Percentiles rank a stretch among this genome's conserved stretches.
Conservation (phyloP, 2,329 filamentous ascomycete genomes). For the Geosmithia morbida region DNA sequence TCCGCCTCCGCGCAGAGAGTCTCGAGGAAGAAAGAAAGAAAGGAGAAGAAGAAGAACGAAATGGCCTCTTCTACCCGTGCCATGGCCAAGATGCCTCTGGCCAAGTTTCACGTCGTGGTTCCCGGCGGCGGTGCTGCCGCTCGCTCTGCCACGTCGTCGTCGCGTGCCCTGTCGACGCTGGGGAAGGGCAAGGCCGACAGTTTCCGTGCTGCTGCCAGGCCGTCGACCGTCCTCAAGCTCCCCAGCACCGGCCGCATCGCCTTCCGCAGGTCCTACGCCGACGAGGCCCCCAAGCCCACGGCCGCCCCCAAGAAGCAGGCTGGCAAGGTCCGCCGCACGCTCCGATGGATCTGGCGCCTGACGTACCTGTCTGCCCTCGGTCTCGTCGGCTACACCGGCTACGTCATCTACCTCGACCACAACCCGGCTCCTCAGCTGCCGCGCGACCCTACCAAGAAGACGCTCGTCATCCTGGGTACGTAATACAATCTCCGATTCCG, state of each 20-base stretch:
- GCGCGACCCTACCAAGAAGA: conserved; percentile 87
- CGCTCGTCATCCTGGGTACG: conserved; percentile 85
- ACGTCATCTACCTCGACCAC: conserved; percentile 69
- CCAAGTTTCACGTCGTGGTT: conserved; percentile 3
- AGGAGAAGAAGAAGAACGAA: no score
- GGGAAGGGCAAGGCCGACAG: conserved; percentile 3
- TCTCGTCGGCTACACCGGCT: conserved; percentile 57
- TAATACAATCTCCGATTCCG: no score
- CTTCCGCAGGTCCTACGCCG: conserved; percentile 33
- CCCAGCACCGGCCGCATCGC: conserved; percentile 20
- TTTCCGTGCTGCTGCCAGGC: conserved; percentile 10
- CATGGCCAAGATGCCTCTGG: conserved; percentile 6
- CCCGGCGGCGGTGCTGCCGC: conserved; percentile 4
- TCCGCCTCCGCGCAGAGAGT: neutral
- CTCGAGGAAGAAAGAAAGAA: conserved; percentile 6
- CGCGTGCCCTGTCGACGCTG: neutral
- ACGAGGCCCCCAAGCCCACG: conserved; percentile 25
- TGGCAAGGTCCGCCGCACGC: conserved; percentile 48
- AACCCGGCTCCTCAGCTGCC: conserved; percentile 67
- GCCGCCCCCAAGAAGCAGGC: conserved; percentile 27
- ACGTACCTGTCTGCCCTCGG: conserved; percentile 63
- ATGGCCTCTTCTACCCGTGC: conserved; percentile 33
- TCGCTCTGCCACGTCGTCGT: conserved; percentile 8
- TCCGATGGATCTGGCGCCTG: conserved; percentile 73
- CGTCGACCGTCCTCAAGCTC: conserved; percentile 17